phyloP scores from a whole-genome alignment of 2,329 filamentous ascomycete species.

The Amauroascus niger region DNA sequence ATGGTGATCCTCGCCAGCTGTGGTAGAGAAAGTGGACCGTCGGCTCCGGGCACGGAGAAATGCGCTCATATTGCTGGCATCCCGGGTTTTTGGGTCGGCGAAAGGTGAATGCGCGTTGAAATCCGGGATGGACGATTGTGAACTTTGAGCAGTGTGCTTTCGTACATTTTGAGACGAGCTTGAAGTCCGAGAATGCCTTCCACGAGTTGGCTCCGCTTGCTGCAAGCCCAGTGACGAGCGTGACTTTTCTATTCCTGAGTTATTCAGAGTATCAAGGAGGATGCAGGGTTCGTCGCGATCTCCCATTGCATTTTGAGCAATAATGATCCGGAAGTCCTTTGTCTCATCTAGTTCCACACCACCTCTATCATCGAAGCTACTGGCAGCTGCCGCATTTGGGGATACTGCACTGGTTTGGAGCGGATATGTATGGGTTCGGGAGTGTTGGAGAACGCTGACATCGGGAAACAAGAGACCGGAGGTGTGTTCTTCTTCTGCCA shows the following conservation, averaged over 20 bases:
- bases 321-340: conserved; percentile 39
- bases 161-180: conserved; percentile 30
- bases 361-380: conserved; percentile 40
- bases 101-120: conserved; percentile 16
- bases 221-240: conserved; percentile 31
- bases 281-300: conserved; percentile 40
- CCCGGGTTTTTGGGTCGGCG: conserved; percentile 20
- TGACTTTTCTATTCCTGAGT: conserved; percentile 21
- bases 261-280: conserved; percentile 36
- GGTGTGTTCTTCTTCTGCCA: conserved; percentile 43
- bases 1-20: conserved; percentile 27
- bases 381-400: conserved; percentile 35
- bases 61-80: conserved; percentile 29
- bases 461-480: conserved; percentile 41
- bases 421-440: conserved; percentile 34
- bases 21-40: conserved; percentile 38
- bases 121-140: conserved; percentile 27
- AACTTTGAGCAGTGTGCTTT: conserved; percentile 23
- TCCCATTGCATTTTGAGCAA: conserved; percentile 41
- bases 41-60: conserved; percentile 36
- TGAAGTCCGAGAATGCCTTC: conserved; percentile 32
- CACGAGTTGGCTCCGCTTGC: conserved; percentile 23
- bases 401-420: conserved; percentile 36
- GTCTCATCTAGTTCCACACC: conserved; percentile 38
- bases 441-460: conserved; percentile 34